Conservation (phyloP, 495 filamentous ascomycete species). For the Aeminium ludgeri region DNA sequence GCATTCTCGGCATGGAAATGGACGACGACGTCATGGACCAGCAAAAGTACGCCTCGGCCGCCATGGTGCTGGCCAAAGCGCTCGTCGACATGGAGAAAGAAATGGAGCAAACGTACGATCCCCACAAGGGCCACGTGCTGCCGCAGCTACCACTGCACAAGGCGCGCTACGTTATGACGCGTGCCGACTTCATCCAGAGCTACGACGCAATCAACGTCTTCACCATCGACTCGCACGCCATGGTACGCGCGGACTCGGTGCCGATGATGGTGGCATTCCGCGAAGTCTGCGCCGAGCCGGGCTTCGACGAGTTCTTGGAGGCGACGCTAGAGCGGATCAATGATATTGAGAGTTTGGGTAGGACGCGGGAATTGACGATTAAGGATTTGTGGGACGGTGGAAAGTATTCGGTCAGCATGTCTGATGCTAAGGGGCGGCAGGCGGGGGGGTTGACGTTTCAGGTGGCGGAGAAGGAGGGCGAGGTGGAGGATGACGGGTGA, state of each 20-base stretch:
- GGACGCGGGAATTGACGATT: conserved; percentile 79
- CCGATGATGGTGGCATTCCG: conserved; percentile 90
- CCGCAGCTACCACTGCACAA: conserved; percentile 70
- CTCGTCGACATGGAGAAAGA: conserved; percentile 67
- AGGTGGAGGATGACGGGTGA: conserved; percentile 4
- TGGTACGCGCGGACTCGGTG: conserved; percentile 83
- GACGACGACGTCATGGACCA: conserved; percentile 99
- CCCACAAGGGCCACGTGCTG: conserved; percentile 53
- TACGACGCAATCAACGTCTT: conserved; percentile 93
- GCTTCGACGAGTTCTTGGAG: conserved; percentile 69
- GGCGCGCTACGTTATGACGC: conserved; percentile 83
- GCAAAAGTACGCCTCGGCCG: conserved; percentile 88
- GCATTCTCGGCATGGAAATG: conserved; percentile 84
- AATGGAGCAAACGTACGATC: conserved; percentile 45
- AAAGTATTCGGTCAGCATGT: conserved; percentile 53
- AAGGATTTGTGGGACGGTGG: conserved; percentile 66
- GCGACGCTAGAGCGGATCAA: conserved; percentile 67
- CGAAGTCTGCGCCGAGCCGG: conserved; percentile 51
- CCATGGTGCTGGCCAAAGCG: conserved; percentile 82
- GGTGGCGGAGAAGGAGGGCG: conserved; percentile 20
- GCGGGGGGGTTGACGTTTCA: conserved; percentile 23
- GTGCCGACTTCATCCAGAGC: conserved; percentile 80
- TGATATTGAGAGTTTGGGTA: conserved; percentile 81
- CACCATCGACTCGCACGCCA: conserved; percentile 74
- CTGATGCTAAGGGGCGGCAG: conserved; percentile 32